These are phyloP conservation scores for Boletus rubropictus DNA, from an alignment of 768 basidiomycete species.

Conservation along the genomic window DNA sequence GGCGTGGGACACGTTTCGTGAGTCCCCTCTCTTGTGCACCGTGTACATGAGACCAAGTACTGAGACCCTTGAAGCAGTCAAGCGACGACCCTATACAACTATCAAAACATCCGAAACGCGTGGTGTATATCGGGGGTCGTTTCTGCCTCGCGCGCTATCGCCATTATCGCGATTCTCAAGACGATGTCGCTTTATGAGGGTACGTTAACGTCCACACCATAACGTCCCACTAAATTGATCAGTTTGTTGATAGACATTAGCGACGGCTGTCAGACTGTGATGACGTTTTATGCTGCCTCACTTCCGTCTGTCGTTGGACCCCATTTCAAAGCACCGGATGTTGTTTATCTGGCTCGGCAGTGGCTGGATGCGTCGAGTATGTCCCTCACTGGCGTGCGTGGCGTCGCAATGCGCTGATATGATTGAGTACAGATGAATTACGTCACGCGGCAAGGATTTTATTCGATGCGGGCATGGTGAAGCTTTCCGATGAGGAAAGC, in stretches of 20 bases:
- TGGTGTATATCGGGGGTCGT: conserved; percentile 74
- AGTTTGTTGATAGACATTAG: conserved; percentile 47
- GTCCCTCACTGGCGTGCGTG: conserved; percentile 11
- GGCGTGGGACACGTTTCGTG: conserved; percentile 50
- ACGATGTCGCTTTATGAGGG: conserved; percentile 73
- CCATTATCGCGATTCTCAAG: conserved; percentile 61
- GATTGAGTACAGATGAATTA: conserved; percentile 50
- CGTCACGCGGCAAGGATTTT: conserved; percentile 71
- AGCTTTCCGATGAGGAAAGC: conserved; percentile 64
- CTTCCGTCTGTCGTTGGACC: conserved; percentile 57
- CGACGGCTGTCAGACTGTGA: conserved; percentile 64
- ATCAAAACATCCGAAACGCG: conserved; percentile 33
- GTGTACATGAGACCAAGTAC: neutral
- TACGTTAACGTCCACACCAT: conserved; percentile 14
- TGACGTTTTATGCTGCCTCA: conserved; percentile 75
- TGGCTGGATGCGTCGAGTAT: conserved; percentile 76
- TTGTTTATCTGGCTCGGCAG: conserved; percentile 63
- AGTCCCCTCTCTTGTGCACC: conserved; percentile 2
- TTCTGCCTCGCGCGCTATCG: conserved; percentile 66
- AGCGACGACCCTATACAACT: conserved; percentile 39
- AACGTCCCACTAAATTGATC: neutral
- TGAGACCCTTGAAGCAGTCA: conserved; percentile 16
- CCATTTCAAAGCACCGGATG: conserved; percentile 58
- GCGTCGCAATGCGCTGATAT: conserved; percentile 5
- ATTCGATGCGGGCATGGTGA: conserved; percentile 69